These are phyloP conservation scores for Gremmenia infestans DNA, from an alignment of 2,329 filamentous ascomycete species.

Conservation along the genomic window DNA sequence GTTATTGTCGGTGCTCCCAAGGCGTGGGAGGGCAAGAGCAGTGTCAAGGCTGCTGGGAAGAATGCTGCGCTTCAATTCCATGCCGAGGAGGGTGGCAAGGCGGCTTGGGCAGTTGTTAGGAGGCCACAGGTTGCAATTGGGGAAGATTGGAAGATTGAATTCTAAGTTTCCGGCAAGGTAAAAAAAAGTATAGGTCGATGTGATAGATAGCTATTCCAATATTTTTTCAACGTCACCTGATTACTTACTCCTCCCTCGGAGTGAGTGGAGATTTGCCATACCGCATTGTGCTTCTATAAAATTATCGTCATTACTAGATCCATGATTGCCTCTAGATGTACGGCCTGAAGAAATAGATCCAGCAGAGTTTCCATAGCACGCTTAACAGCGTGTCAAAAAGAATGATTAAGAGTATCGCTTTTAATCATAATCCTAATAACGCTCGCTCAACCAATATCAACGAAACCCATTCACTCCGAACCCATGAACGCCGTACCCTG, in stretches of 20 bases:
- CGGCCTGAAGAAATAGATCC: too few species aligned
- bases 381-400: too few species aligned
- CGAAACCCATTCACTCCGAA: too few species aligned
- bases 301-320: too few species aligned
- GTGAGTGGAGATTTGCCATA: too few species aligned
- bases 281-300: too few species aligned
- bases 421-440: too few species aligned
- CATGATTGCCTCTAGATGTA: too few species aligned
- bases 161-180: constrained; percentile 13
- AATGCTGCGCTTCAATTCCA: constrained; percentile 58
- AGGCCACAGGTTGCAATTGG: constrained; percentile 58
- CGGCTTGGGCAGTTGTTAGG: constrained; percentile 58
- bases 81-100: constrained; percentile 46
- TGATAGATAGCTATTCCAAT: not conserved
- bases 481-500: not conserved
- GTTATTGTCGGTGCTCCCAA: constrained; percentile 75
- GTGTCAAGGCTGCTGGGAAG: constrained; percentile 51
- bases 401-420: too few species aligned
- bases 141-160: constrained; percentile 51
- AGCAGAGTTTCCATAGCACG: too few species aligned
- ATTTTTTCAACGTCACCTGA: not conserved
- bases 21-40: constrained; percentile 61
- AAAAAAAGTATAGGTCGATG: not conserved
- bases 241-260: not conserved
- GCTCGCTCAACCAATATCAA: too few species aligned